Base-by-base conservation (phyloP, 108 stramenopile genomes). In the Skeletonema potamos region DNA sequence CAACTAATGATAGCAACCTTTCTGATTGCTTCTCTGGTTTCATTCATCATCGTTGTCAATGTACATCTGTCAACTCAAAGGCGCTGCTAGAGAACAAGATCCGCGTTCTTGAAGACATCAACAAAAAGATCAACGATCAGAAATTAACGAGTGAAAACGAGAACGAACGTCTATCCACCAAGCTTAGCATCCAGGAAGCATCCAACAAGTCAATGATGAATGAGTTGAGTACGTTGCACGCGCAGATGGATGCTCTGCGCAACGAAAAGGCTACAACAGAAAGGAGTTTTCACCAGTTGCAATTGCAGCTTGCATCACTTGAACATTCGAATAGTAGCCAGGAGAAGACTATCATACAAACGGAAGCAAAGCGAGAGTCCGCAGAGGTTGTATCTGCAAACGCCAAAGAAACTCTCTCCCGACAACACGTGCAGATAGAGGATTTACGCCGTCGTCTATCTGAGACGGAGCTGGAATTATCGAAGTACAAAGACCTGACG, bases 401-500 rank as follows among this genome's bases (percentile, higher is more conserved):
- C 66, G 72, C 77, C 13, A 67, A 79, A 32, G 66, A 72, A 60
- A 73, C 72, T 11, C 58, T 82, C 60, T 68, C 65, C 15, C 43
- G 54, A 12, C 81, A 82, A 72, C 66, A 82, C 5, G 30, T 55
- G 12, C 76, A 82, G 61, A 44, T 82, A 37, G 76, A 77, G 27
- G 81, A 79, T 26, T 28, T 82, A 11, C 71, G 64, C 4, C 58
- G 66, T 29, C 64, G 65, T 18, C 72, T 82, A 9, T 33, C 57
- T 6, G 76, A 78, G 13, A 61, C 81, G 54, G 72, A 77, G 54
- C 15, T 66, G 8, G 81, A 82, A 54, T 18, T 54, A 13, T 56
- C 64, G 5, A 66, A 72, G 29, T 73, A 69, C 64, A 80, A 84
- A 34, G 75, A 84, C 18, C 82, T 84, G 18, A 64, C 78, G 3